Evolutionary conservation across 768 basidiomycete species (phyloP).

Genomic region (Phylloporus sp.): DNA sequence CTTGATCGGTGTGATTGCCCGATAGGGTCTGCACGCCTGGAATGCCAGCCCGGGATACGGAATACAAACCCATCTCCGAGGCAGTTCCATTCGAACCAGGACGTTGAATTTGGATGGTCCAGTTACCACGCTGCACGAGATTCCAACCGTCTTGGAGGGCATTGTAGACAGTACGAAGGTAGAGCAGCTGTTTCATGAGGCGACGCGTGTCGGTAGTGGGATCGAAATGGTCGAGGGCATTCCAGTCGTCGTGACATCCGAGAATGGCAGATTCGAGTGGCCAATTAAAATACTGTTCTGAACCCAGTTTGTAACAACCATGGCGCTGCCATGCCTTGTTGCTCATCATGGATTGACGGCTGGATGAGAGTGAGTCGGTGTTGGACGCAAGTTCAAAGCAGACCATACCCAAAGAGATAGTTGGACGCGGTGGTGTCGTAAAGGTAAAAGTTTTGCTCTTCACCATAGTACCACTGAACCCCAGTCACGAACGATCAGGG

Average conservation of each 20-base stretch:
- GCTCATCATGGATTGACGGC: slow-evolving; percentile 88
- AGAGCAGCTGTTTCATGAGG: slow-evolving; percentile 65
- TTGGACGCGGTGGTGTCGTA: slow-evolving; percentile 87
- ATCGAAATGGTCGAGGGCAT: slow-evolving; percentile 91
- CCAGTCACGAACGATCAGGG: background rate
- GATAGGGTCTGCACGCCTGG: slow-evolving; percentile 52
- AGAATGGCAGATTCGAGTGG: slow-evolving; percentile 71
- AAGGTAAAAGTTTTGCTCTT: slow-evolving; percentile 87
- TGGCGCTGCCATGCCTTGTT: slow-evolving; percentile 88
- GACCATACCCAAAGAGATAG: slow-evolving; percentile 78
- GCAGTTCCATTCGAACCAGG: slow-evolving; percentile 79
- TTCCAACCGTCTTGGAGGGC: slow-evolving; percentile 84
- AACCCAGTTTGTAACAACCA: slow-evolving; percentile 88
- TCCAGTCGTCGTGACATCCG: slow-evolving; percentile 88
- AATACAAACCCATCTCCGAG: slow-evolving; percentile 89
- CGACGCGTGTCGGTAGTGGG: slow-evolving; percentile 77
- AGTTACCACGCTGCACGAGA: slow-evolving; percentile 79
- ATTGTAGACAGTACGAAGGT: slow-evolving; percentile 62
- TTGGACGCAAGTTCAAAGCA: background rate
- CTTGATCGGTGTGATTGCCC: slow-evolving; percentile 56
- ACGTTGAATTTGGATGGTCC: slow-evolving; percentile 72
- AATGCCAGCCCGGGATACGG: slow-evolving; percentile 65
- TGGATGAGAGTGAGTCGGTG: slow-evolving; percentile 26
- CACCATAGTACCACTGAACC: slow-evolving; percentile 73
- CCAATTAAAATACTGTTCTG: slow-evolving; percentile 92